Evolutionary conservation across 2,329 filamentous ascomycete species (phyloP), one percentile per base, ranked within the genome.

Genomic region (Ophiocordyceps camponoti-floridani): DNA sequence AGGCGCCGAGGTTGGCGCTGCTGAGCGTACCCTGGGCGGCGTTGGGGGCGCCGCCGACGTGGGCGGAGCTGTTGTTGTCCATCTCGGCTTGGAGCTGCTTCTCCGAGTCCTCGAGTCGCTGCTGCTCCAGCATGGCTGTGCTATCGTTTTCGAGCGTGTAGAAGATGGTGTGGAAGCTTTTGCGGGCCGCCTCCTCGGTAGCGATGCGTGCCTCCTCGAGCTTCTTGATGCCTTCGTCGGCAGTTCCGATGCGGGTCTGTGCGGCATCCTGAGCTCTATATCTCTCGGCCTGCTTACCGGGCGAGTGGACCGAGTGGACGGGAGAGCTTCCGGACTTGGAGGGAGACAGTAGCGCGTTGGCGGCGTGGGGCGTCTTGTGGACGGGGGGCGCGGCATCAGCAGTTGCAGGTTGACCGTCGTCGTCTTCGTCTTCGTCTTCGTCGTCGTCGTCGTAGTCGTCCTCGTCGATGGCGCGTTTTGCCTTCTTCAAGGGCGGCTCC

Each of bases 121-220:
- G 87, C 62, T 98, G 91, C 61, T 98, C 91, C 46, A 96, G 65
- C 91, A 98, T 96, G 43, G 91, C 91, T 54, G 89, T 86, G 45
- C 85, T 77, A 58, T 98, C 91, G 59, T 89, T 91, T 62, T 98
- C 91, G 30, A 96, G 71, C 1, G 91, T 95, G 61, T 94, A 89
- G 62, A 96, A 94, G 51, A 94, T 73, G 10, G 86, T 93, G 58
- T 94, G 82, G 62, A 95, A 96, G 63, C 83, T 91, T 54, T 79
- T 77, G 64, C 87, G 87, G 40, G 86, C 91, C 43, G 84, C 82
- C 56, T 94, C 86, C 56, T 94, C 89, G 42, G 84, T 88, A 28
- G 84, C 85, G 59, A 82, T 88, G 59, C 91, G 91, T 52, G 86
- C 85, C 57, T 94, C 84, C 61, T 96, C 88, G 50, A 96, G 65